These are phyloP conservation scores for Batkoa obscura DNA, from an alignment of 371 early-diverging fungal species.

Conservation along the genomic window DNA sequence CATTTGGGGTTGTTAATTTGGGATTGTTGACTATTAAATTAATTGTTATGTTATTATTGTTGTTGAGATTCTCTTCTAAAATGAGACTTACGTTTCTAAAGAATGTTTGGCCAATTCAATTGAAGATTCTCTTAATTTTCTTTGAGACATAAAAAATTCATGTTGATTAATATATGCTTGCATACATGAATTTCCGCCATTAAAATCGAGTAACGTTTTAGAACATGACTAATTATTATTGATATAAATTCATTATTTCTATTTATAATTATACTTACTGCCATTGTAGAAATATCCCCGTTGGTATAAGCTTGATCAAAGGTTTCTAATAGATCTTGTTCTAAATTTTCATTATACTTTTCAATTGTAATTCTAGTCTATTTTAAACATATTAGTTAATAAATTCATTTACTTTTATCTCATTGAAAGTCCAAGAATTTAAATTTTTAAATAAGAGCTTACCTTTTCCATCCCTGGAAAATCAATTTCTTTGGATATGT, in stretches of 20 bases:
- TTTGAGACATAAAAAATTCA: constrained; percentile 74
- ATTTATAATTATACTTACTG: constrained; percentile 17
- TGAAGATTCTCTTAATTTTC: constrained; percentile 33
- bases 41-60: background rate
- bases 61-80: too few relatives aligned
- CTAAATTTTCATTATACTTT: constrained; percentile 77
- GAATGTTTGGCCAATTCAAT: constrained; percentile 5
- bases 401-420: too few relatives aligned
- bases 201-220: constrained; percentile 72
- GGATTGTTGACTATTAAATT: constrained; percentile 9
- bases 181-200: constrained; percentile 85
- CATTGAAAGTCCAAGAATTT: background rate
- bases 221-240: constrained; percentile 48
- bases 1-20: constrained; percentile 25
- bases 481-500: constrained; percentile 78
- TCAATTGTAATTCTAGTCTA: constrained; percentile 66
- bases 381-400: too few relatives aligned
- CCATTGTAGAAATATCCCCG: constrained; percentile 37
- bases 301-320: constrained; percentile 74
- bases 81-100: background rate
- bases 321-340: constrained; percentile 63
- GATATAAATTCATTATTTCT: background rate
- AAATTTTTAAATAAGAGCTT: constrained; percentile 6
- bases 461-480: constrained; percentile 53
- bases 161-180: constrained; percentile 92